A percentile compares a stretch with the other conserved stretches of the same genome.
These are phyloP conservation scores for Polyplosphaeria fusca DNA, from an alignment of 495 filamentous ascomycete genomes.

Conservation along the genomic window DNA sequence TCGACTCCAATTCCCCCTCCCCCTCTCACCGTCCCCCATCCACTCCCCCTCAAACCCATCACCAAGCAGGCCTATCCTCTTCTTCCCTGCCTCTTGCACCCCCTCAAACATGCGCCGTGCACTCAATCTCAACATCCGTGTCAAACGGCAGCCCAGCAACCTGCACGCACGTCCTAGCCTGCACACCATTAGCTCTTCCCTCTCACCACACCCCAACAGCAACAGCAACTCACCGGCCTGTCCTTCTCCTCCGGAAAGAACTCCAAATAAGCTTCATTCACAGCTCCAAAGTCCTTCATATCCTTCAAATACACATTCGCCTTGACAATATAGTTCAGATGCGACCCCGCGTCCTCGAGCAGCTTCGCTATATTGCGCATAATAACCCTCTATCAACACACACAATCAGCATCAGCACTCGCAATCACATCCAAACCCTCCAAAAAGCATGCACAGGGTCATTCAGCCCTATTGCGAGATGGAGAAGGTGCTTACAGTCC, in stretches of 20 bases:
- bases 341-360: conserved; percentile 60
- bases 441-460: background rate
- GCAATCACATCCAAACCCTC: background rate
- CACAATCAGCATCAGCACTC: background rate
- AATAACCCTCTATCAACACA: conserved; percentile 35
- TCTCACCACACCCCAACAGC: no score
- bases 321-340: conserved; percentile 64
- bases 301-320: conserved; percentile 65
- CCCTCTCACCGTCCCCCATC: no score
- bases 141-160: conserved; percentile 62
- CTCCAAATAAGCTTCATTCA: conserved; percentile 50
- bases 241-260: conserved; percentile 28
- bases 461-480: no score
- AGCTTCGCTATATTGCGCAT: conserved; percentile 62
- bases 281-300: conserved; percentile 67
- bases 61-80: background rate
- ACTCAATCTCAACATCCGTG: conserved; percentile 73
- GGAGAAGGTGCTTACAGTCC: conserved; percentile 29
- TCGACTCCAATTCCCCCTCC: no score
- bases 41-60: no score
- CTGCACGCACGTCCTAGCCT: conserved; percentile 60
- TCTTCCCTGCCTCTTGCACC: background rate
- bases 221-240: background rate
- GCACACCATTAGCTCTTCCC: background rate
- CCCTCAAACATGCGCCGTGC: conserved; percentile 51